Base-by-base conservation (phyloP, 495 filamentous ascomycete species). In the Aspergillus avenaceus region DNA sequence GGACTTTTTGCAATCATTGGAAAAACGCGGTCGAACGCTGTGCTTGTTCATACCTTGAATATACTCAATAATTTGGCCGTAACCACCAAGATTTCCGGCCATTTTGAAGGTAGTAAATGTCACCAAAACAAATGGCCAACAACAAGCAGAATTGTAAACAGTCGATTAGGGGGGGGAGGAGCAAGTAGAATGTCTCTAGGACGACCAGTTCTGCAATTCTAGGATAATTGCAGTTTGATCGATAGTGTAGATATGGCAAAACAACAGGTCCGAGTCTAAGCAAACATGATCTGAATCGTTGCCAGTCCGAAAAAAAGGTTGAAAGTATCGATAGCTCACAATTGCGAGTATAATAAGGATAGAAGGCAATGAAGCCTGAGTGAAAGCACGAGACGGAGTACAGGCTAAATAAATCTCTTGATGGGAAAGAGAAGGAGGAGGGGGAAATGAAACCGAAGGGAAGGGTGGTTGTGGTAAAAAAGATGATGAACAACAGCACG, bases 1-100 rank as follows among this genome's bases (percentile, higher is more conserved):
- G 38, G 12, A 41, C 32, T 21, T 21, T 44, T 45, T 8, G 2
- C 6, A 18, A 12, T 13, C 8, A 24, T 29, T 16, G 14, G 13
- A 49, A 60, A 52, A 13, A 37, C n/a, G 41, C 16, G 47, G 28
- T 11, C 5, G 29, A 13, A 66, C 70, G n/a, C n/a, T n/a, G n/a
- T n/a, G n/a, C n/a, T n/a, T n/a, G n/a, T n/a, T n/a, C n/a, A 14
- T 63, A 88, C 86, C 86, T 77, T 84, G 80, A 48, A 89, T 87
- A 63, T 89, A 89, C 69, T 89, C 85, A 54, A 89, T 85, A 37
- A 88, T 80, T 67, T 88, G 83, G 41, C 84, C 85, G 59, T 82
- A 85, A 61, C 71, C 79, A 58, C 68, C 71, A 23, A 66, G 63
- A 28, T 71, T 57, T 45, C 63, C 61, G 41, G 70, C 55, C 71